Evolutionary conservation across 176 grass and related monocot genomes (phyloP).

Genomic region (Saccharum spontaneum): DNA sequence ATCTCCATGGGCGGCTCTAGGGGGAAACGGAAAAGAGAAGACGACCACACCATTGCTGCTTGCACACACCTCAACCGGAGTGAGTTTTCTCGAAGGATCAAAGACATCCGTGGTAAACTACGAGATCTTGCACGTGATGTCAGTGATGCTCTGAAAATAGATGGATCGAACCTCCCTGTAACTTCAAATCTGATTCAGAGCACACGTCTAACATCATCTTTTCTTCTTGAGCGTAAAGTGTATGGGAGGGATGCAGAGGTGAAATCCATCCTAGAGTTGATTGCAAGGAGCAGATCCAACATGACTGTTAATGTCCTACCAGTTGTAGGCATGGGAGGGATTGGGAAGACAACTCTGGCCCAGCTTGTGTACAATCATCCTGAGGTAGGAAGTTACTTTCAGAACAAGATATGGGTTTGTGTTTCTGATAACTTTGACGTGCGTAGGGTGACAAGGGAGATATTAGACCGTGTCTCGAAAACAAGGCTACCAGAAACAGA

Average conservation of each 20-base stretch:
- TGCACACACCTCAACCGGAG: no score
- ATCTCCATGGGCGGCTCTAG: neutral
- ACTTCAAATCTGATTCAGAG: neutral
- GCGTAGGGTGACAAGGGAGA: slow-evolving; percentile 1
- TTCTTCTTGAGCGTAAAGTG: neutral
- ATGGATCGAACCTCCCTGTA: neutral
- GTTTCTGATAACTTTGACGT: neutral
- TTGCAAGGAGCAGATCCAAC: neutral
- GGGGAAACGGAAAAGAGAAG: neutral
- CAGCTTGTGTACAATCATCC: neutral
- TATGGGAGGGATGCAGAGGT: slow-evolving; percentile 13
- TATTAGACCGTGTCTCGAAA: neutral
- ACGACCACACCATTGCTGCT: neutral
- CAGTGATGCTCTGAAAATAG: neutral
- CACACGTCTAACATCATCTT: neutral
- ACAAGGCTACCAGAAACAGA: neutral
- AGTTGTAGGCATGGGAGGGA: neutral
- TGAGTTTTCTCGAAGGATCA: neutral
- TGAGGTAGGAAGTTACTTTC: neutral
- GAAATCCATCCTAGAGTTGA: neutral
- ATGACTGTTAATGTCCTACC: neutral
- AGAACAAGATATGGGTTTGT: slow-evolving; percentile 4
- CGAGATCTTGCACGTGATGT: neutral
- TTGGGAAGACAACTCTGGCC: slow-evolving; percentile 7
- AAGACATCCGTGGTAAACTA: neutral